These are phyloP conservation scores for Dillenia suffruticosa DNA, from an alignment of 164 flowering plant species.

Conservation along the genomic window DNA sequence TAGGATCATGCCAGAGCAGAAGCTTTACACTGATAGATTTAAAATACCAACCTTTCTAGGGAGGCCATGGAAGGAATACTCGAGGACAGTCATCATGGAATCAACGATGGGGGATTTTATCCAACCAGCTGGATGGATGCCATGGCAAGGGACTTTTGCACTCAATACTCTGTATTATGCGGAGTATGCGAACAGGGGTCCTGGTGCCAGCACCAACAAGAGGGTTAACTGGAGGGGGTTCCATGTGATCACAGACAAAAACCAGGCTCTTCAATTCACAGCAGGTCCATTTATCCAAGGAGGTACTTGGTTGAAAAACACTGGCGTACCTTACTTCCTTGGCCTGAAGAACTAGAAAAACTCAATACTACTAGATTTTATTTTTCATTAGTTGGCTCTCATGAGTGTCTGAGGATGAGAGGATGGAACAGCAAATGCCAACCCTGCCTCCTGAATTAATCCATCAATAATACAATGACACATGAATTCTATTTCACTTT, in stretches of 20 bases:
- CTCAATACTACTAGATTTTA: background rate
- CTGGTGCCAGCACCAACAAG: conserved; percentile 25
- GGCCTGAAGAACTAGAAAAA: conserved; percentile 14
- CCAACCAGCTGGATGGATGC: conserved; percentile 45
- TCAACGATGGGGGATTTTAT: conserved; percentile 41
- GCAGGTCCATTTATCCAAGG: conserved; percentile 31
- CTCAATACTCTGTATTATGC: conserved; percentile 36
- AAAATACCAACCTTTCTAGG: conserved; percentile 36
- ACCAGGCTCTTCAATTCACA: conserved; percentile 31
- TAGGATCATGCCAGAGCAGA: conserved; percentile 41
- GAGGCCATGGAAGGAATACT: conserved; percentile 54
- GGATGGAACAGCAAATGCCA: background rate
- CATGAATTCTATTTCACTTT: too few relatives aligned
- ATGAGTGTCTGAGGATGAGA: background rate
- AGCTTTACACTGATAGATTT: conserved; percentile 24
- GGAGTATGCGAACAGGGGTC: conserved; percentile 47
- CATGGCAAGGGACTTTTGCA: conserved; percentile 37
- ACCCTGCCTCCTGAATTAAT: too few relatives aligned
- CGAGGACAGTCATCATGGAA: conserved; percentile 51
- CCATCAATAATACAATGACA: too few relatives aligned
- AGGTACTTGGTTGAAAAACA: conserved; percentile 21
- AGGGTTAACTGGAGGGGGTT: conserved; percentile 43
- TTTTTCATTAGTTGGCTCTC: background rate
- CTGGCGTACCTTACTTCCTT: conserved; percentile 20
- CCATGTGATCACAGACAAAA: conserved; percentile 18